phyloP scores from a whole-genome alignment of 192 early-diverging fungal genomes.

The Linnemannia zychae region DNA sequence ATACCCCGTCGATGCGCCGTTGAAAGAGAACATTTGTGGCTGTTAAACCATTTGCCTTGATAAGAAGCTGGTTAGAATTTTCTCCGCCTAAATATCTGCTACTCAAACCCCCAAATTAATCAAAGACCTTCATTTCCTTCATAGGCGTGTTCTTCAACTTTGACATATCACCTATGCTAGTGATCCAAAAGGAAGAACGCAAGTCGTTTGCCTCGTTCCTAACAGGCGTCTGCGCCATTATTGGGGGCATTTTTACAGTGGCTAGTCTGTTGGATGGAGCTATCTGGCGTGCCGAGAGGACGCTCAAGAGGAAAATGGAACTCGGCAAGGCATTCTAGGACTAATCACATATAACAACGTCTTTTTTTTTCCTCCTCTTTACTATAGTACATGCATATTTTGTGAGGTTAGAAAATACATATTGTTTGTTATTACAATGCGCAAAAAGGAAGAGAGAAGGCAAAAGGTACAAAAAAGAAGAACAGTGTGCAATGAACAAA shows the following conservation, averaged over 20 bases:
- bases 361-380: neutral
- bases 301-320: constrained; percentile 81
- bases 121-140: too few species aligned
- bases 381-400: neutral
- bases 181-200: constrained; percentile 84
- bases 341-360: neutral
- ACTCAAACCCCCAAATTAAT: too few species aligned
- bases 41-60: too few species aligned
- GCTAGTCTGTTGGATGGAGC: constrained; percentile 89
- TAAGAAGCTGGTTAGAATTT: too few species aligned
- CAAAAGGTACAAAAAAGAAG: neutral
- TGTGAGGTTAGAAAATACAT: neutral
- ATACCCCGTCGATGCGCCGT: too few species aligned
- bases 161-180: constrained; percentile 98
- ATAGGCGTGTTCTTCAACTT: constrained; percentile 91
- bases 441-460: neutral
- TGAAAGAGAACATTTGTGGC: too few species aligned
- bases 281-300: constrained; percentile 85
- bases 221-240: constrained; percentile 90
- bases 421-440: neutral
- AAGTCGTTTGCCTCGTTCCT: constrained; percentile 88
- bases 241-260: constrained; percentile 95
- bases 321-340: constrained; percentile 78
- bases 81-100: neutral
- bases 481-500: too few species aligned